phyloP scores from a whole-genome alignment of 2,329 filamentous ascomycete genomes.

The Diaporthe nobilis region DNA sequence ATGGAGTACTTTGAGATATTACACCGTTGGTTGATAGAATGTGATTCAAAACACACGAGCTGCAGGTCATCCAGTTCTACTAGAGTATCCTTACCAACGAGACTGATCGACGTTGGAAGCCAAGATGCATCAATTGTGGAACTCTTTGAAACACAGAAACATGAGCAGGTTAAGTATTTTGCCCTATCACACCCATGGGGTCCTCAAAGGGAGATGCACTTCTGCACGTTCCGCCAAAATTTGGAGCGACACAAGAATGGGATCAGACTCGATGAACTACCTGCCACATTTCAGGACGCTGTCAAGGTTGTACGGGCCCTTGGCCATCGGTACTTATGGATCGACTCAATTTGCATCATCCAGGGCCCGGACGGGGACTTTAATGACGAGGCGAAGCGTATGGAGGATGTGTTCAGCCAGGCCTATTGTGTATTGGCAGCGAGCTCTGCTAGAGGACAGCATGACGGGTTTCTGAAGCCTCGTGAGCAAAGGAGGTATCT shows the following conservation, averaged over 20 bases:
- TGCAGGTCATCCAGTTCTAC: not conserved
- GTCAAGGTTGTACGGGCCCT: conserved; percentile 16
- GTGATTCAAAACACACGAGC: conserved; percentile 30
- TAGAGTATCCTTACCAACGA: conserved; percentile 27
- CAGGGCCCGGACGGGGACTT: conserved; percentile 42
- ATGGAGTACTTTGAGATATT: conserved; percentile 39
- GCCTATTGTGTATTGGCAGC: conserved; percentile 48
- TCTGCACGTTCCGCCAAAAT: not conserved
- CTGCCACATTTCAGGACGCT: conserved; percentile 28
- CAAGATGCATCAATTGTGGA: not conserved
- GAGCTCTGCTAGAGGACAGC: conserved; percentile 41
- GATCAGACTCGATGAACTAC: not conserved
- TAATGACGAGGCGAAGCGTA: conserved; percentile 41
- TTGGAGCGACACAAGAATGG: not conserved
- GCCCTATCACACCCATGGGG: conserved; percentile 46
- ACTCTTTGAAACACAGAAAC: conserved; percentile 37
- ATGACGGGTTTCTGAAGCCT: conserved; percentile 44
- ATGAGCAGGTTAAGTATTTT: conserved; percentile 37
- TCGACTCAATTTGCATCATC: conserved; percentile 41
- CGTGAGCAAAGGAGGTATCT: conserved; percentile 40
- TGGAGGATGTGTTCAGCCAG: conserved; percentile 46
- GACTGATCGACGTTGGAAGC: conserved; percentile 33
- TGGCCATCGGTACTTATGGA: conserved; percentile 26
- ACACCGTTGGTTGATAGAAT: conserved; percentile 38
- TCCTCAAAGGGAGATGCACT: not conserved